A percentile compares a stretch with the other conserved stretches of the same genome.
Evolutionary conservation across 2,329 filamentous ascomycete species (phyloP).

Genomic region (Penicillium sp.): DNA sequence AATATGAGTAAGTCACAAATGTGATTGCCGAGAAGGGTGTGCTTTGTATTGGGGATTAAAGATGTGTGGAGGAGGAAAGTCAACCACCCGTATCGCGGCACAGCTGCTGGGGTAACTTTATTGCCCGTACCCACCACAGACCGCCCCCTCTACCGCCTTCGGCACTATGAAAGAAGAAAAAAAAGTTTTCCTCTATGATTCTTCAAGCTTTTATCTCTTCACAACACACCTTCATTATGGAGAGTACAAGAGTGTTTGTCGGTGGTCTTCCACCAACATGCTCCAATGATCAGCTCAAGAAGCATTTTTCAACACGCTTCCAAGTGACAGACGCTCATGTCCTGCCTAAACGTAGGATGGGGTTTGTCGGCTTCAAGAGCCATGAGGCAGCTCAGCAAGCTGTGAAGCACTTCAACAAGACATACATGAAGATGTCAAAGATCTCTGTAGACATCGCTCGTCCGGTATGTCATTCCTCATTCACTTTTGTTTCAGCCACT

Average conservation of each 20-base stretch:
- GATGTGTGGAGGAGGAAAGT: neutral
- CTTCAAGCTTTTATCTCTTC: conserved; percentile 17
- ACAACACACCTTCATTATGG: conserved; percentile 52
- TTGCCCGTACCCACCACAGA: conserved; percentile 3
- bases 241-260: conserved; percentile 74
- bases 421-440: conserved; percentile 94
- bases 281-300: conserved; percentile 79
- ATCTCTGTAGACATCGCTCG: conserved; percentile 86
- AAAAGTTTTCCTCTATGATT: conserved; percentile 19
- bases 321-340: conserved; percentile 90
- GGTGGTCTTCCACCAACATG: conserved; percentile 80
- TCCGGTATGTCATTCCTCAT: conserved; percentile 59
- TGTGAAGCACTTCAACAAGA: conserved; percentile 92
- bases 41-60: neutral
- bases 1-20: neutral
- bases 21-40: neutral
- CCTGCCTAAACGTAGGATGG: conserved; percentile 85
- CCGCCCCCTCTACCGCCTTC: conserved; percentile 35
- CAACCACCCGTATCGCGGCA: conserved; percentile 14
- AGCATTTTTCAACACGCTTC: conserved; percentile 79
- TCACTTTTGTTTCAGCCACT: conserved; percentile 14
- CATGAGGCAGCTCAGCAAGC: conserved; percentile 77
- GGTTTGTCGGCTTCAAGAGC: conserved; percentile 91
- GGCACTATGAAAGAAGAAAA: conserved; percentile 33
- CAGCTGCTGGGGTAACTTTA: conserved; percentile 7